Evolutionary conservation across 2,329 filamentous ascomycete species (phyloP), one percentile per base, ranked within the genome.

Genomic region (Pseudogymnoascus sp.): DNA sequence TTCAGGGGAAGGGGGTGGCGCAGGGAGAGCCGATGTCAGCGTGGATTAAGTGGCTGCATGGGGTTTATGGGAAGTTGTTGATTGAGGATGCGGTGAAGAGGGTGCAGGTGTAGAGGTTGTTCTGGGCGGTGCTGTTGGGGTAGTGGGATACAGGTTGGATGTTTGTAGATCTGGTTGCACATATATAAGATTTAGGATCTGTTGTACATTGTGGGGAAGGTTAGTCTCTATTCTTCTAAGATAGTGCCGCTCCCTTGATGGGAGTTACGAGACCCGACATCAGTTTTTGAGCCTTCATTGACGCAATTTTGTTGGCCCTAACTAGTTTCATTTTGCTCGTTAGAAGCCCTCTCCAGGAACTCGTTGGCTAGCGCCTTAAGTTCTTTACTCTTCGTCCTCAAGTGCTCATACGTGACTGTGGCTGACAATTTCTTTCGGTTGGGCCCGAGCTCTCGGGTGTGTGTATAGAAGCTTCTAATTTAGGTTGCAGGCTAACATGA

Each of bases 1-100:
- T 78, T 70, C 78, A 82, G 67, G 81, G 82, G 0, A 64, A 77
- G 52, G 78, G 79, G 2, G 79, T 75, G 69, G 73, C 73, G 0
- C 72, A 74, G 30, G 70, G 68, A 1, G 66, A 68, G 19, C 79
- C 80, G 0, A 80, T 84, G 78, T 75, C 77, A 9, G 63, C 70
- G 1, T 71, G 76, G 66, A 75, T 81, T 14, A 75, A 77, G 60
- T 83, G 79, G 76, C 66, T 79, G 67, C 82, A 85, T 72, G 73
- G 77, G 67, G 75, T 81, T 72, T 84, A 85, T 69, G 79, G 80
- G 16, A 84, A 84, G 72, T 66, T 84, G 42, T 77, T 75, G 75
- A 79, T 83, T 77, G 82, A 84, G 75, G 82, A 76, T 58, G 81
- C 79, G 1, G 66, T 82, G 41, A 67, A 71, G 66, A 76, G 76